A percentile compares a stretch with the other conserved stretches of the same genome.
These are phyloP conservation scores for Volvariella volvacea DNA, from an alignment of 1,284 basidiomycete genomes.

Conservation along the genomic window DNA sequence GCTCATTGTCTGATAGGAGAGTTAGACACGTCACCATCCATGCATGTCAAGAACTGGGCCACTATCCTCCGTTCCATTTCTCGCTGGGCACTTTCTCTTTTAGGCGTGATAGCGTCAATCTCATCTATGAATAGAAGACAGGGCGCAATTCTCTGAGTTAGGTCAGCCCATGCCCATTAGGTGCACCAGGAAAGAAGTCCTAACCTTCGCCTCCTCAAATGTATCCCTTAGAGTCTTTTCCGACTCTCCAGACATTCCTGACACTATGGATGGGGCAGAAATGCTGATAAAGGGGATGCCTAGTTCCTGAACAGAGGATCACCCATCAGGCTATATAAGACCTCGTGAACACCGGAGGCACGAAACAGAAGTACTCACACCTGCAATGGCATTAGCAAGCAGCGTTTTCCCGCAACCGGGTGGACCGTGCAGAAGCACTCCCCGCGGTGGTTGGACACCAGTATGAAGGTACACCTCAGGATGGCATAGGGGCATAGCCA, in stretches of 20 bases:
- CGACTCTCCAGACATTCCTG: slow-evolving; percentile 96
- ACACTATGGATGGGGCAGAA: slow-evolving; percentile 92
- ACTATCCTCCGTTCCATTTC: slow-evolving; percentile 99
- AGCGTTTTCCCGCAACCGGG: slow-evolving; percentile 97
- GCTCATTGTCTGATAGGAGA: neutral
- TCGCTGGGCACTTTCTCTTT: slow-evolving; percentile 92
- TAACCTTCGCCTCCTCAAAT: slow-evolving; percentile 90
- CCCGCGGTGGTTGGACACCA: slow-evolving; percentile 87
- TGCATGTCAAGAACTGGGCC: slow-evolving; percentile 94
- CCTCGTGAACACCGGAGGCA: slow-evolving; percentile 4
- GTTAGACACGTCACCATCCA: slow-evolving; percentile 69
- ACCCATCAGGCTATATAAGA: neutral
- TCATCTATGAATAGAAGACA: slow-evolving; percentile 95
- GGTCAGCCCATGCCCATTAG: neutral
- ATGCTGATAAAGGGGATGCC: slow-evolving; percentile 90
- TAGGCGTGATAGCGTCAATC: slow-evolving; percentile 97
- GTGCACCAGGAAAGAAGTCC: slow-evolving; percentile 6
- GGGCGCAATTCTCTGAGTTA: slow-evolving; percentile 70
- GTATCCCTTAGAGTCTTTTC: slow-evolving; percentile 95
- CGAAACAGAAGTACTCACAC: slow-evolving; percentile 47
- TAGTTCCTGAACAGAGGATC: slow-evolving; percentile 55
- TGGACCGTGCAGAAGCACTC: slow-evolving; percentile 93
- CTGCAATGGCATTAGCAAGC: slow-evolving; percentile 88
- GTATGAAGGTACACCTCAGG: slow-evolving; percentile 94
- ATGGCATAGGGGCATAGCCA: slow-evolving; percentile 91